phyloP scores from a whole-genome alignment of 2,329 filamentous ascomycete genomes.

The Sarocladium kiliense region DNA sequence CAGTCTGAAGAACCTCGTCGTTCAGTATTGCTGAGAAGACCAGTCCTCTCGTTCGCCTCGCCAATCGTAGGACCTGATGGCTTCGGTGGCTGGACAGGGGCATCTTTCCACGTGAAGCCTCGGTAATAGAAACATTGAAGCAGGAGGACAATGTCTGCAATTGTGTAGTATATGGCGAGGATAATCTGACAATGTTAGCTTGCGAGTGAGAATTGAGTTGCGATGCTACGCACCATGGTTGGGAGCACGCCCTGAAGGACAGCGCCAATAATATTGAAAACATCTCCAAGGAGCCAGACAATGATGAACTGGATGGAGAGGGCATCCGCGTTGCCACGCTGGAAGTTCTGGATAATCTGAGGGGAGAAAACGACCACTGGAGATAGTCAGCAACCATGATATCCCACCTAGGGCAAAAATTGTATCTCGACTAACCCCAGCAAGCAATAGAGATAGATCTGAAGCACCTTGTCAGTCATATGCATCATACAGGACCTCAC shows the following conservation, averaged over 20 bases:
- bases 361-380: conserved; percentile 89
- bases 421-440: conserved; percentile 49
- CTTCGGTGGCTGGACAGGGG: conserved; percentile 38
- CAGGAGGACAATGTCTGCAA: conserved; percentile 84
- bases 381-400: conserved; percentile 8
- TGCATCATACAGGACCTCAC: neutral
- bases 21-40: conserved; percentile 43
- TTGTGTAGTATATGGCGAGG: conserved; percentile 87
- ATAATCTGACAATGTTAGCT: conserved; percentile 53
- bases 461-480: conserved; percentile 12
- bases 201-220: neutral
- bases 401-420: neutral
- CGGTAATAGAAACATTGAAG: conserved; percentile 94
- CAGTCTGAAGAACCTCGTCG: conserved; percentile 47
- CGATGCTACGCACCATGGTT: conserved; percentile 62
- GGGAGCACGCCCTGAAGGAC: conserved; percentile 86
- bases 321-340: conserved; percentile 76
- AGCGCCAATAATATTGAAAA: conserved; percentile 94
- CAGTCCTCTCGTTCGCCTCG: conserved; percentile 47
- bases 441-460: conserved; percentile 95
- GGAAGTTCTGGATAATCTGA: conserved; percentile 94
- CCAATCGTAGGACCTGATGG: conserved; percentile 24
- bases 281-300: conserved; percentile 88
- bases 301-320: conserved; percentile 88
- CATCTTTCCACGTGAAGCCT: conserved; percentile 66